These are phyloP conservation scores for Malassezia brasiliensis DNA, from an alignment of 1,284 basidiomycete genomes.

Conservation along the genomic window DNA sequence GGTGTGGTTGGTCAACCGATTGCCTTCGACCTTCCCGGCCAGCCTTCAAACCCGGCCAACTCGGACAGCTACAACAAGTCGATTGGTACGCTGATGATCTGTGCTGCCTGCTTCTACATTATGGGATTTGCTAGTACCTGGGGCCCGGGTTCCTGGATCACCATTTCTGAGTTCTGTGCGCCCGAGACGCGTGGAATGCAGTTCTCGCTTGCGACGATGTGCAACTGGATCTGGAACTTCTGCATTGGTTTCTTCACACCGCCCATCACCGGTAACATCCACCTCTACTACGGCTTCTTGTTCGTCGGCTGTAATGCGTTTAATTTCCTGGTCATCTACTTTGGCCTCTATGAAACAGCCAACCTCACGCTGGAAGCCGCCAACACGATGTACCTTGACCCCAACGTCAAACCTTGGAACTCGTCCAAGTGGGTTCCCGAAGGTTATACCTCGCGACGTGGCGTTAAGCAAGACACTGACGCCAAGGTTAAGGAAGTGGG, in stretches of 20 bases:
- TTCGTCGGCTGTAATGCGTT: constrained; percentile 55
- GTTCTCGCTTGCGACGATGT: constrained; percentile 61
- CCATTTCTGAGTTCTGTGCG: constrained; percentile 59
- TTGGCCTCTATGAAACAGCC: constrained; percentile 68
- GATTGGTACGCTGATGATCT: constrained; percentile 63
- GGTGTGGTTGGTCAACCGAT: constrained; percentile 59
- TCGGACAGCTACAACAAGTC: constrained; percentile 25
- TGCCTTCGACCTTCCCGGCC: constrained; percentile 11
- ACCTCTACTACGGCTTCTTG: constrained; percentile 63
- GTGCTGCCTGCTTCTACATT: constrained; percentile 69
- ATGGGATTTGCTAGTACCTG: constrained; percentile 67
- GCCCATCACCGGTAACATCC: constrained; percentile 32
- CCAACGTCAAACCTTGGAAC: constrained; percentile 60
- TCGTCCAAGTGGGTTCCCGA: constrained; percentile 51
- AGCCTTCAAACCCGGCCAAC: constrained; percentile 10
- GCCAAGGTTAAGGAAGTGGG: not conserved
- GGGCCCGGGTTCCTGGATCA: constrained; percentile 49
- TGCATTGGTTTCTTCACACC: constrained; percentile 60
- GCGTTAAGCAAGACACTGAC: constrained; percentile 17
- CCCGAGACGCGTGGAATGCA: constrained; percentile 67
- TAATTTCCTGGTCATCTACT: constrained; percentile 60
- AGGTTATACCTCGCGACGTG: constrained; percentile 29
- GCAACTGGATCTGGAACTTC: constrained; percentile 64
- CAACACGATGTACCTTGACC: constrained; percentile 67
- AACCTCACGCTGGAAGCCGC: constrained; percentile 63